Evolutionary conservation across 1,139 yeast species (phyloP), one percentile per base, ranked within the genome.

Genomic region (Scheffersomyces titani): DNA sequence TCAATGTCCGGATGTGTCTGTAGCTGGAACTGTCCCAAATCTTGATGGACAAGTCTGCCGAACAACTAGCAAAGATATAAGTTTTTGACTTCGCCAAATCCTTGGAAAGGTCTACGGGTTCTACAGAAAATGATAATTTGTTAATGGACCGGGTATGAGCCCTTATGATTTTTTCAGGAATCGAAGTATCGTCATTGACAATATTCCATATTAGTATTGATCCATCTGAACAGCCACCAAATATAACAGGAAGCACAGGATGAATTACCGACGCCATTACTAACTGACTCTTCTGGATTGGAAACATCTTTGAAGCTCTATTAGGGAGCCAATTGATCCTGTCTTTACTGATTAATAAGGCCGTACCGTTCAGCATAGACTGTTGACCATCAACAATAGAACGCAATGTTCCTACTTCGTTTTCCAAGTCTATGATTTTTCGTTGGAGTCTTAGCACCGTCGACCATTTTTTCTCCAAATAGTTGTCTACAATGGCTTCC

Each of bases 381-480:
- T 50, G 57, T 53, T 71, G 70, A 19, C 76, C 68, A 52, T 82
- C 85, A n/a, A 82, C 65, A 44, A 82, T 79, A 2, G 76, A 63
- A 54, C 80, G 75, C 55, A 84, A 68, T 51, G 75, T 72, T 21
- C 67, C 63, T 5, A 82, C 70, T 58, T 84, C 86, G 69, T 69
- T 68, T 59, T 79, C 82, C 40, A 80, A 71, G 56, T 89, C 96
- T 57, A 89, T 75, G 52, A 92, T 87, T 65, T 85, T 83, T 61
- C 88, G 84, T 71, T 93, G 98, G 49, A 93, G 77, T 54, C 97
- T 77, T 45, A 91, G 78, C 5, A 93, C 96, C 0, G 97, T 88
- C 0, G 90, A 82, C 98, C 98, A 93, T 73, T 92, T 93, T 73
- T 88, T 90, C 64, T 90, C 96, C 50, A 93, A 76, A 53, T 89